Evolutionary conservation across 1,284 basidiomycete genomes (phyloP).

Genomic region (Ceraceosorus bombacis): DNA sequence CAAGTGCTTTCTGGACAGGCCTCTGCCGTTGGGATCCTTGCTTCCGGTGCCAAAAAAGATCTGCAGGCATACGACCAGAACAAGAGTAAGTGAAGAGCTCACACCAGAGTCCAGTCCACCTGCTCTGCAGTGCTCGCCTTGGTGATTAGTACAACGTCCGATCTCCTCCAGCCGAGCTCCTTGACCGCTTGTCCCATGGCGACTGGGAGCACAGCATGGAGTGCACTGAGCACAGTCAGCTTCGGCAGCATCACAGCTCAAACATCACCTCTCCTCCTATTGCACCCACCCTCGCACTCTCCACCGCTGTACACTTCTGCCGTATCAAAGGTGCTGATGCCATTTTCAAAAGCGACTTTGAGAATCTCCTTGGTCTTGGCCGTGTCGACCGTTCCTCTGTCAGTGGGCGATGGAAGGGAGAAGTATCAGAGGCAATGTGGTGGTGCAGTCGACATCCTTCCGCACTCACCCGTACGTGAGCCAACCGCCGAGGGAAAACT

Average conservation of each 20-base stretch:
- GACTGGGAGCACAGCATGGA: not conserved
- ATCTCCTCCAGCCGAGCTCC: constrained; percentile 63
- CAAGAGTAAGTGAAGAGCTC: too few relatives aligned
- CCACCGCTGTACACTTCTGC: constrained; percentile 57
- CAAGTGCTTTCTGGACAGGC: constrained; percentile 68
- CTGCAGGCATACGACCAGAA: not conserved
- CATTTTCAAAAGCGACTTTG: constrained; percentile 41
- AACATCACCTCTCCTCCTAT: not conserved
- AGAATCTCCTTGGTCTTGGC: constrained; percentile 24
- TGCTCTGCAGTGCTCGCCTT: constrained; percentile 25
- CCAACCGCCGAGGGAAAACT: constrained; percentile 31
- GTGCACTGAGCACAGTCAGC: not conserved
- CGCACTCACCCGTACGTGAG: constrained; percentile 21
- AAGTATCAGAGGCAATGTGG: not conserved
- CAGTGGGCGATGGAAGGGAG: too few relatives aligned
- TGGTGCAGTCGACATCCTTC: not conserved
- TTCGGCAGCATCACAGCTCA: not conserved
- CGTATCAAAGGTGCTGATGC: constrained; percentile 64
- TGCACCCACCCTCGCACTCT: not conserved
- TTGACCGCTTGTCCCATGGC: constrained; percentile 71
- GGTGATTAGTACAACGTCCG: constrained; percentile 67
- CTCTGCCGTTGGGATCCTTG: constrained; percentile 57
- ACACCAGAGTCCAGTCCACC: too few relatives aligned
- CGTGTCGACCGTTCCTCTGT: constrained; percentile 17
- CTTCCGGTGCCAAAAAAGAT: constrained; percentile 55